Evolutionary conservation across 2,329 filamentous ascomycete species (phyloP).

Genomic region (Microsporum audouinii): DNA sequence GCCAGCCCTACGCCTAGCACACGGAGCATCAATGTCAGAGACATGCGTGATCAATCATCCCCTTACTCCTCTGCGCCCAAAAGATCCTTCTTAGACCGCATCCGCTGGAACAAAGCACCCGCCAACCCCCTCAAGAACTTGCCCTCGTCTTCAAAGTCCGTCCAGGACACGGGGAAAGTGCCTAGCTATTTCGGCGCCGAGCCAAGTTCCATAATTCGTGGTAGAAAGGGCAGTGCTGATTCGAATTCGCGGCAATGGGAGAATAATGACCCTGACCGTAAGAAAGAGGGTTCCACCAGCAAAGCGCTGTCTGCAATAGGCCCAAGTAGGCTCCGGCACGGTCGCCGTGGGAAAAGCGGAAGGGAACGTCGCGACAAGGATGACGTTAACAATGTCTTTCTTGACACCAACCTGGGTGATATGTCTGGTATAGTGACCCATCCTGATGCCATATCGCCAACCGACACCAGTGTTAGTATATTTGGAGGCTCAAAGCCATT

Average conservation of each 20-base stretch:
- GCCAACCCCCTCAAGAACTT: slow-evolving; percentile 24
- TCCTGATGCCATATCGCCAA: slow-evolving; percentile 57
- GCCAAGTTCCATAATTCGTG: slow-evolving; percentile 22
- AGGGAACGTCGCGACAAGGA: slow-evolving; percentile 12
- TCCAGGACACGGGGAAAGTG: slow-evolving; percentile 21
- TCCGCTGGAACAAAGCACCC: slow-evolving; percentile 41
- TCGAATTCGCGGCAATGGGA: slow-evolving; percentile 20
- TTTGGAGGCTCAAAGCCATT: slow-evolving; percentile 23
- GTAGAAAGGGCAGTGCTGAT: slow-evolving; percentile 30
- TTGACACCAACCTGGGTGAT: slow-evolving; percentile 79
- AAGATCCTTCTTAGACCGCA: slow-evolving; percentile 43
- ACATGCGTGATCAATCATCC: slow-evolving; percentile 33
- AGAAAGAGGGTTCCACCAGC: slow-evolving; percentile 23
- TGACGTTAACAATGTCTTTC: slow-evolving; percentile 48
- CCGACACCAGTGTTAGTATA: slow-evolving; percentile 39
- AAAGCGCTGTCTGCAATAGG: slow-evolving; percentile 18
- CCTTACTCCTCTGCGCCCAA: slow-evolving; percentile 29
- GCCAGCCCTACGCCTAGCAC: slow-evolving; percentile 73
- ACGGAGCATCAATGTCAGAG: slow-evolving; percentile 46
- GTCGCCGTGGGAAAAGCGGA: slow-evolving; percentile 23
- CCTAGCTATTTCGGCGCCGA: slow-evolving; percentile 24
- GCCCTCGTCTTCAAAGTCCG: slow-evolving; percentile 21
- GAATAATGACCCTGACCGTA: slow-evolving; percentile 27
- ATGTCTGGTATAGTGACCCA: slow-evolving; percentile 84
- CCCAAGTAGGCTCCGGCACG: slow-evolving; percentile 25